Base-by-base conservation (phyloP, 306 rosid genomes). In the Sophora flavescens region DNA sequence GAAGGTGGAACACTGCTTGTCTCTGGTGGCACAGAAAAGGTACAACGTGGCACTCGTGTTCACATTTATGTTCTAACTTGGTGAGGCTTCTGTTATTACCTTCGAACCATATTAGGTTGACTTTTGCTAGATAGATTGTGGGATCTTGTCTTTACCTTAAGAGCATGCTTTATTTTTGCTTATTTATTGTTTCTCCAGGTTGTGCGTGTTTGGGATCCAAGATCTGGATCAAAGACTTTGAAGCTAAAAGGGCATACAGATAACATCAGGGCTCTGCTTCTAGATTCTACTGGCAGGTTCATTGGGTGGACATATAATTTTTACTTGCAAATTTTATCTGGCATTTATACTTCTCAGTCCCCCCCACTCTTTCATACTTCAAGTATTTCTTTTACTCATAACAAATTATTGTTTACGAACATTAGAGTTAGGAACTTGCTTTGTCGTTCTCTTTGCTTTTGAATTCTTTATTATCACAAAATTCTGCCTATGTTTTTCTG, bases 21-120 rank as follows among this genome's bases (percentile, higher is more conserved):
- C 71, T 95, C 98, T 51, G 98, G 98, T 59, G 98, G 98, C 74
- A 95, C 97, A 56, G 98, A 95, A 84, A 92, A 92, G 98, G 98
- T 89, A 84, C 60, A 69, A 61, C 61, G 30, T 57, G 86, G 42
- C 60, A 66, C 68, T 66, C 63, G 36, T 76, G 67, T 58, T 81
- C 74, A 76, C 50, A 57, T 82, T 48, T 53, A 51, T 68, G 75
- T 81, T 62, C 60, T 68, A 48, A 18, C 39, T 54, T 62, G 35
- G 14, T 56, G 56, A 44, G 74, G 75, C 65, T 81, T 62, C 26
- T 72, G 33, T 39, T 36, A 36, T 59, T 71, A 68, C 36, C 56
- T 66, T 72, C 62, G 64, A 12, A 28, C 18, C 50, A 41, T 2
- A 42, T 18, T 68, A 59, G 56, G 51, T 68, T 74, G 66, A 36